phyloP scores from a whole-genome alignment of 1,284 basidiomycete species.

The Heterobasidion annosum region DNA sequence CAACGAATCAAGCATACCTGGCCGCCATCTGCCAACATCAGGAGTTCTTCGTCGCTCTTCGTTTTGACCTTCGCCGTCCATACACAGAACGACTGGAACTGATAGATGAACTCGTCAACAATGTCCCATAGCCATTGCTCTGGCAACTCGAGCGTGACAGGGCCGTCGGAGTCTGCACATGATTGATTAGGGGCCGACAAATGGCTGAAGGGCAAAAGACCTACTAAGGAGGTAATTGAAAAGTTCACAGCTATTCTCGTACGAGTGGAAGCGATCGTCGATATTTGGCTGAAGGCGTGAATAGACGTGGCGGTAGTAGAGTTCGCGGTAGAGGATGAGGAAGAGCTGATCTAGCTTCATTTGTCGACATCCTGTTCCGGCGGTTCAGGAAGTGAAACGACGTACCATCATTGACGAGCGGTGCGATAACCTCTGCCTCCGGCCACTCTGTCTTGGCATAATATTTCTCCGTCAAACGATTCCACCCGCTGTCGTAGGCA shows the following conservation, averaged over 20 bases:
- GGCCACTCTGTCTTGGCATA: constrained; percentile 96
- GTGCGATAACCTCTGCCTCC: constrained; percentile 91
- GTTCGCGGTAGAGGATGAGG: constrained; percentile 92
- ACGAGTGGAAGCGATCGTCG: constrained; percentile 97
- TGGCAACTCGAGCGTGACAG: constrained; percentile 86
- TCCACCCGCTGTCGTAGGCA: constrained; percentile 96
- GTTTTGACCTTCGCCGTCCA: constrained; percentile 82
- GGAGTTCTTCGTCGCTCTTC: constrained; percentile 87
- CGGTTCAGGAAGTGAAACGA: constrained; percentile 5
- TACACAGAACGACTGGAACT: constrained; percentile 93
- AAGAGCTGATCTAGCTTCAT: constrained; percentile 76
- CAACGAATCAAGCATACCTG: constrained; percentile 34
- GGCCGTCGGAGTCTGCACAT: constrained; percentile 78
- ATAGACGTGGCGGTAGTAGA: constrained; percentile 93
- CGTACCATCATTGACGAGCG: constrained; percentile 85
- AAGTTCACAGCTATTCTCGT: constrained; percentile 97
- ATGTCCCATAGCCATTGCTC: constrained; percentile 99
- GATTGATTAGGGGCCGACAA: not conserved
- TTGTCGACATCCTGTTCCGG: not conserved
- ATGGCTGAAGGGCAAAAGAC: constrained; percentile 13
- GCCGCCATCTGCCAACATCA: constrained; percentile 71
- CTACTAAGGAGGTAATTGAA: constrained; percentile 89
- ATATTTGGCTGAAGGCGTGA: constrained; percentile 91
- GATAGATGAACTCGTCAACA: constrained; percentile 99
- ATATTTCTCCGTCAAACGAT: constrained; percentile 92